Evolutionary conservation across 441 rosid species (phyloP), one percentile per base, ranked within the genome.

Genomic region (Geranium incanum): DNA sequence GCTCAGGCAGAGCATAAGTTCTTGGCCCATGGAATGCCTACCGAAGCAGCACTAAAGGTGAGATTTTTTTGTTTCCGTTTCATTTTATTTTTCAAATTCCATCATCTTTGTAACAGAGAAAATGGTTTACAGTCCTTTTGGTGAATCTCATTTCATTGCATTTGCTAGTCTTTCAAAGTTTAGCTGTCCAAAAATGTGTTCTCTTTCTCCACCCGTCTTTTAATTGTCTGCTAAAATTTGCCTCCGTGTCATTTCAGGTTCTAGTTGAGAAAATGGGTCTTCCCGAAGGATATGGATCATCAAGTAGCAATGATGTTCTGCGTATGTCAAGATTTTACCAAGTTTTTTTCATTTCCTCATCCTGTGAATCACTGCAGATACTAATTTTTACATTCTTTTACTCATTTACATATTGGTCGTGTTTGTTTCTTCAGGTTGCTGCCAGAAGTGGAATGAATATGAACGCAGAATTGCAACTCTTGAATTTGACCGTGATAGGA

Each of bases 211-310:
- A 23, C 1, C 33, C 1, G 33, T 38, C 43, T 3, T 38, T 3
- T 38, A 4, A 33, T 45, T 33, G 41, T 23, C 48, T 36, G 5
- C 33, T 55, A 73, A 16, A n/a, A 13, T 66, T 13, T 18, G 12
- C 23, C 36, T 65, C 13, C 19, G 50, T 67, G 59, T 73, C 48
- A 41, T 41, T 73, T 66, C 82, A 92, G 98, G 95, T 89, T 75
- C 76, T 93, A 74, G 97, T 88, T 70, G 97, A 93, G 84, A 93
- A 92, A 79, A 93, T 93, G 98, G 97, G 95, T 69, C 82, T 85
- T 72, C 92, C 95, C 0, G 84, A 81, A 68, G 87, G 78, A 75
- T 72, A 38, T 60, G 66, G 52, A 65, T 68, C 77, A 23, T 48
- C 73, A 52, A 72, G 39, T 55, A 50, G 75, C 70, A 71, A 48